phyloP scores from a whole-genome alignment of 345 rosid species.

The Euclidium syriacum region DNA sequence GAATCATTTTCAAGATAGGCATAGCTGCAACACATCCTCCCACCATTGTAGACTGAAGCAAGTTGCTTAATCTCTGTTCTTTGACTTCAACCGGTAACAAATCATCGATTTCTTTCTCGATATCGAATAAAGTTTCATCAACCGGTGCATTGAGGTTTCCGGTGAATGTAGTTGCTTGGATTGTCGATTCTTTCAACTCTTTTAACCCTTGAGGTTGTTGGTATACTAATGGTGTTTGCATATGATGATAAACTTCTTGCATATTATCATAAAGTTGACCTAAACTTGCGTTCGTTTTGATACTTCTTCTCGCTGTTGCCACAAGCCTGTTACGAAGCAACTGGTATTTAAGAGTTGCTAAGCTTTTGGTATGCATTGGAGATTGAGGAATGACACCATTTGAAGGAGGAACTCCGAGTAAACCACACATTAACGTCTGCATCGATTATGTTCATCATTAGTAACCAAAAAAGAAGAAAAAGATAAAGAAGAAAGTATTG shows the following conservation, averaged over 20 bases:
- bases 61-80: constrained; percentile 74
- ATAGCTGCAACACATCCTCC: constrained; percentile 79
- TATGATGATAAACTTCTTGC: constrained; percentile 67
- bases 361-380: no score
- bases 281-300: constrained; percentile 55
- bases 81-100: constrained; percentile 77
- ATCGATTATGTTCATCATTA: not conserved
- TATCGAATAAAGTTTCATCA: constrained; percentile 64
- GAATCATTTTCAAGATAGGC: constrained; percentile 78
- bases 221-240: constrained; percentile 73
- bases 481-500: no score
- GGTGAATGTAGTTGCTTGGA: constrained; percentile 57
- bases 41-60: constrained; percentile 72
- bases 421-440: constrained; percentile 76
- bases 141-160: constrained; percentile 64
- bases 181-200: constrained; percentile 70
- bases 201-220: constrained; percentile 45
- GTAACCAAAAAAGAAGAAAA: no score
- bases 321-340: constrained; percentile 68
- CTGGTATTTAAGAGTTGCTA: constrained; percentile 91
- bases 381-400: constrained; percentile 89
- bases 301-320: constrained; percentile 50
- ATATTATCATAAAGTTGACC: constrained; percentile 64
- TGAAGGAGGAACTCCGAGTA: constrained; percentile 71
- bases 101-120: constrained; percentile 79